phyloP scores from a whole-genome alignment of 495 filamentous ascomycete species.

The Xylaria cubensis region DNA sequence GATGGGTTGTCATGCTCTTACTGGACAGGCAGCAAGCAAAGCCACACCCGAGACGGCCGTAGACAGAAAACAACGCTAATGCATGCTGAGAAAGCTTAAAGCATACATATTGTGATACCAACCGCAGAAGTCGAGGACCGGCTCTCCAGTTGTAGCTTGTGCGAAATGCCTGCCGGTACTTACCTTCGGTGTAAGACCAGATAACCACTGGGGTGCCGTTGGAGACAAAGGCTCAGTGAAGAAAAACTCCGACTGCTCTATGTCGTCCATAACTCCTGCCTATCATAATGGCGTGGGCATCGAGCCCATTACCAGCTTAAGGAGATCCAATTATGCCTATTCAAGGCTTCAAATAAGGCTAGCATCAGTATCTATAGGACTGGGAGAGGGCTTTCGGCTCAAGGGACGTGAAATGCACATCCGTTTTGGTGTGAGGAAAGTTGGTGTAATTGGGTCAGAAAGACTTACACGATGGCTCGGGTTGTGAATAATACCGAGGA shows the following conservation, averaged over 20 bases:
- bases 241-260: not conserved
- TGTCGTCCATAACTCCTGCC: not conserved
- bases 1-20: slow-evolving; percentile 1
- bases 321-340: slow-evolving; percentile 8
- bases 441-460: slow-evolving; percentile 19
- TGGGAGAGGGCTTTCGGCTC: not conserved
- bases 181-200: slow-evolving; percentile 20
- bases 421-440: slow-evolving; percentile 2
- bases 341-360: slow-evolving; percentile 21
- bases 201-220: not conserved
- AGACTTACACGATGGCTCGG: slow-evolving; percentile 17
- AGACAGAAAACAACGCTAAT: slow-evolving; percentile 3
- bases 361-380: slow-evolving; percentile 18
- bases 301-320: not conserved
- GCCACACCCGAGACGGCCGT: slow-evolving; percentile 22
- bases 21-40: slow-evolving; percentile 25
- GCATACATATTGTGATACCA: not conserved
- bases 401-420: not conserved
- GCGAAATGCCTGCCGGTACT: slow-evolving; percentile 1
- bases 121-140: not conserved
- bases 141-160: slow-evolving; percentile 11
- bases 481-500: not conserved
- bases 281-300: slow-evolving; percentile 5
- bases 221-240: not conserved
- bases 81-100: slow-evolving; percentile 11